Evolutionary conservation across 2,329 filamentous ascomycete genomes (phyloP).

Genomic region (Aspergillus sp.): DNA sequence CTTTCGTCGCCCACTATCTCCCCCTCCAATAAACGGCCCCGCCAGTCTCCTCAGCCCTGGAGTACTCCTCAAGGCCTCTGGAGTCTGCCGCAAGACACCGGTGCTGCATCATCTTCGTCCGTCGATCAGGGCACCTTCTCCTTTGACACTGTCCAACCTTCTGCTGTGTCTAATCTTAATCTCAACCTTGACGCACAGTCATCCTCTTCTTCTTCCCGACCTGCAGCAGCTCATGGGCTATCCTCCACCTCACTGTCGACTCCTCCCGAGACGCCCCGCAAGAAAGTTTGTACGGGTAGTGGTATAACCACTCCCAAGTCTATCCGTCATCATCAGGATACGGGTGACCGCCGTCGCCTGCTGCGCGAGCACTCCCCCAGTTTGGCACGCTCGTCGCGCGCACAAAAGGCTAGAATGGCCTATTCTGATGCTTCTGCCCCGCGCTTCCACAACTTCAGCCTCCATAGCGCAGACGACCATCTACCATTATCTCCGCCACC

Average conservation of each 20-base stretch:
- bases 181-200: slow-evolving; percentile 28
- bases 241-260: slow-evolving; percentile 27
- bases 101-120: slow-evolving; percentile 14
- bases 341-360: slow-evolving; percentile 32
- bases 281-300: slow-evolving; percentile 28
- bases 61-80: slow-evolving; percentile 42
- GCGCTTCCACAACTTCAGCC: slow-evolving; percentile 48
- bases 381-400: slow-evolving; percentile 49
- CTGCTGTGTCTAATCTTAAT: slow-evolving; percentile 25
- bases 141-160: slow-evolving; percentile 34
- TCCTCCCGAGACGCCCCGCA: slow-evolving; percentile 31
- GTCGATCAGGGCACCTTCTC: slow-evolving; percentile 23
- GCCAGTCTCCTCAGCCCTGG: slow-evolving; percentile 46
- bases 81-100: slow-evolving; percentile 46
- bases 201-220: slow-evolving; percentile 5
- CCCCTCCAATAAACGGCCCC: slow-evolving; percentile 37
- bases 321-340: slow-evolving; percentile 35
- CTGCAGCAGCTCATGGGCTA: slow-evolving; percentile 13
- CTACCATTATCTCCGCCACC: slow-evolving; percentile 41
- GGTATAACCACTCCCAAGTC: slow-evolving; percentile 32
- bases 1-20: slow-evolving; percentile 45
- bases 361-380: slow-evolving; percentile 43
- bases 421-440: slow-evolving; percentile 46
- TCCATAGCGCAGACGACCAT: slow-evolving; percentile 40
- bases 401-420: slow-evolving; percentile 38